A percentile compares a stretch with the other conserved stretches of the same genome.
These are phyloP conservation scores for Neoscytalidium dimidiatum DNA, from an alignment of 2,329 filamentous ascomycete species.

Conservation along the genomic window DNA sequence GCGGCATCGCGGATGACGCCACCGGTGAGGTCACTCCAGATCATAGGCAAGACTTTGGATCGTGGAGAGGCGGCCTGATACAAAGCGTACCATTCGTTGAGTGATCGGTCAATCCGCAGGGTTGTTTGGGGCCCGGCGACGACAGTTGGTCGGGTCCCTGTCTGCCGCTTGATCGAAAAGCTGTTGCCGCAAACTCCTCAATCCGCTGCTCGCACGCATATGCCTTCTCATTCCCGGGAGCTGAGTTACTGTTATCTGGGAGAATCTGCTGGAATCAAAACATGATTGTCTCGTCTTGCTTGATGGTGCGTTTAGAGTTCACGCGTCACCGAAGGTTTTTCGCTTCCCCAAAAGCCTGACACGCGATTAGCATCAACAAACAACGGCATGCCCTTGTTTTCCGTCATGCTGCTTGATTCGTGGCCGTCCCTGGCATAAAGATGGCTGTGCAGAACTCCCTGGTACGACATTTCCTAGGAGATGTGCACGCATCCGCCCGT, in stretches of 20 bases:
- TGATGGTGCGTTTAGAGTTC: background rate
- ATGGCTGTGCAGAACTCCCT: background rate
- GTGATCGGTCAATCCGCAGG: background rate
- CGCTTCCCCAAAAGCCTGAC: background rate
- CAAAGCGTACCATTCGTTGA: no score
- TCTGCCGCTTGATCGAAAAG: no score
- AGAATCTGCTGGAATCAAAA: background rate
- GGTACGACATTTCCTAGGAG: background rate
- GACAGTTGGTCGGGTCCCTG: background rate
- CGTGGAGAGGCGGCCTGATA: background rate
- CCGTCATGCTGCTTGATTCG: background rate
- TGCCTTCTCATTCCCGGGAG: background rate
- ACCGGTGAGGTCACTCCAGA: slow-evolving; percentile 4
- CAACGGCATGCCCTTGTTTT: background rate
- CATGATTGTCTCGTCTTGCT: background rate
- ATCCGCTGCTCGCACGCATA: no score
- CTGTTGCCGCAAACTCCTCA: no score
- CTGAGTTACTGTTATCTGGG: background rate
- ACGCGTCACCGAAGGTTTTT: background rate
- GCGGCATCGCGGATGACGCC: background rate
- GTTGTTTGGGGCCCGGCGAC: background rate
- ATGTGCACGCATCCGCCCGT: background rate
- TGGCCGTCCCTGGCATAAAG: background rate
- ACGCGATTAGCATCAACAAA: background rate
- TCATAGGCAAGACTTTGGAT: background rate